Percentiles rank a stretch among this genome's conserved stretches.
phyloP scores from a whole-genome alignment of 1,284 basidiomycete species.

The Boletellus dicymbophilus region DNA sequence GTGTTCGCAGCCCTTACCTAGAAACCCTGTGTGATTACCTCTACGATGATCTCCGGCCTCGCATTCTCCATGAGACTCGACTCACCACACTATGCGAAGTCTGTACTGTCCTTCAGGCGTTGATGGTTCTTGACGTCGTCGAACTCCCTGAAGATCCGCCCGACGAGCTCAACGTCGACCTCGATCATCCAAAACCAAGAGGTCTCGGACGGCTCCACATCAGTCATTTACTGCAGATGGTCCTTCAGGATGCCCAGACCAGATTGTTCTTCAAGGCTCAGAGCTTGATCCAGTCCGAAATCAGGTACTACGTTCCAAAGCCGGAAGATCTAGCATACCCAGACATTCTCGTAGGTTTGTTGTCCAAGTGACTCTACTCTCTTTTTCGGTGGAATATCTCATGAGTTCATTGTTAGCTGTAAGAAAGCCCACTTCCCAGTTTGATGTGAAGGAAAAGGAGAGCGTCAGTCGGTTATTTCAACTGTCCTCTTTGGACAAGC shows the following conservation, averaged over 20 bases:
- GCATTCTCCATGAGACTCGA: slow-evolving; percentile 88
- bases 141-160: slow-evolving; percentile 34
- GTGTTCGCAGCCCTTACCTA: slow-evolving; percentile 67
- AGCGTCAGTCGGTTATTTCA: slow-evolving; percentile 67
- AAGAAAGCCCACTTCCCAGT: slow-evolving; percentile 41
- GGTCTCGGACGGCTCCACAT: slow-evolving; percentile 63
- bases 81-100: slow-evolving; percentile 89
- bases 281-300: slow-evolving; percentile 84
- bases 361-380: not conserved
- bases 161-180: slow-evolving; percentile 44
- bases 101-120: slow-evolving; percentile 89
- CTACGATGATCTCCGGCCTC: slow-evolving; percentile 90
- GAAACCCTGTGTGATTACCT: slow-evolving; percentile 91
- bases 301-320: slow-evolving; percentile 78
- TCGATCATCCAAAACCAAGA: slow-evolving; percentile 36
- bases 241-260: slow-evolving; percentile 93
- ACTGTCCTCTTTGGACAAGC: slow-evolving; percentile 70
- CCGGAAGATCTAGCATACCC: slow-evolving; percentile 85
- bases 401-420: slow-evolving; percentile 37
- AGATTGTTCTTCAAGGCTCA: slow-evolving; percentile 93
- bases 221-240: slow-evolving; percentile 79
- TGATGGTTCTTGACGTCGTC: slow-evolving; percentile 86
- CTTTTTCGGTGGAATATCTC: not conserved
- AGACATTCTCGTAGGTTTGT: slow-evolving; percentile 67
- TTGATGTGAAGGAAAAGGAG: slow-evolving; percentile 62